Base-by-base conservation (phyloP, 768 basidiomycete species). In the Boletus vermiculosoides region DNA sequence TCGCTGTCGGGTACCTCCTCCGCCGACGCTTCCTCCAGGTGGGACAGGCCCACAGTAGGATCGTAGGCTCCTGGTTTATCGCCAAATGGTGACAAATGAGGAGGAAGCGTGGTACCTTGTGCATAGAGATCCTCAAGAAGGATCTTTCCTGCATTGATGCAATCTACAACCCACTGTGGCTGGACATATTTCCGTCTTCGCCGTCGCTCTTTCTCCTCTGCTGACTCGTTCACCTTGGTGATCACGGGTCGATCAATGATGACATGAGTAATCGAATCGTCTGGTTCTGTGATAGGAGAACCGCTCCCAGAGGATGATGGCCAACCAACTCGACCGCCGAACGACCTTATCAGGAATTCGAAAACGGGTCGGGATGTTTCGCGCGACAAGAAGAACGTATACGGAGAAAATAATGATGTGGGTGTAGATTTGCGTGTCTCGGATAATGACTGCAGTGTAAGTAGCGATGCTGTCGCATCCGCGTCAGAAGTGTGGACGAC, bases 151-250 rank as follows among this genome's bases (percentile, higher is more conserved):
- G 85, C 82, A 70, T 99, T 99, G 69, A 97, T 86, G 71, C 91
- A 97, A 71, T 99, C 97, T 36, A 93, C 92, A 33, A 97, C 82
- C 97, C 97, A 98, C 72, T 98, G 96, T 12, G 97, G 97, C 72
- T 98, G 97, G 18, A 98, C 82, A 71, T 90, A 92, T 68, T 91
- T 93, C 66, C 94, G 82, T 70, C 83, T 83, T 44, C 79, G 74
- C 37, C 85, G 79, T 42, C 81, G 77, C 63, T 86, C 83, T 63
- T 82, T 80, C 61, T 88, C 83, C 51, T 82, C 83, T 16, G 76
- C 61, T 1, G 80, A 79, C 66, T 84, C 86, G 52, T 79, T 72
- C 25, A 66, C 50, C 59, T 72, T 76, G 59, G 76, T 76, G 12
- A 80, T 73, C 34, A 83, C 60, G 2, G 97, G 96, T 44, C 97